A percentile compares a stretch with the other conserved stretches of the same genome.
Evolutionary conservation across 805 yeast species (phyloP).

Genomic region (Zygoascus bituminiphila): DNA sequence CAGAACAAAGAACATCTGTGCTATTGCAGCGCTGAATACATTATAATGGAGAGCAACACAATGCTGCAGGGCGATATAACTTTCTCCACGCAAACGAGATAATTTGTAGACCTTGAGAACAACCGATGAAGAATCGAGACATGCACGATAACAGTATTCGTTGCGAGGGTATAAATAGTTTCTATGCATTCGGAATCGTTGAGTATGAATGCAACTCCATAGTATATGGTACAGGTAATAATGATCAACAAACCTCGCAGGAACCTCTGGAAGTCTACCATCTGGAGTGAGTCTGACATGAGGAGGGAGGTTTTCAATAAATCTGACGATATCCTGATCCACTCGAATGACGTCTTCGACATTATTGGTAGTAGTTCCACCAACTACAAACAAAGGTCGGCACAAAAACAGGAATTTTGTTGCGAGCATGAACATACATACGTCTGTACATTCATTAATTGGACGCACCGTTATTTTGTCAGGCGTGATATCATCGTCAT

Average conservation of each 20-base stretch:
- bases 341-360: conserved; percentile 1
- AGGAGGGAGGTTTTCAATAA: conserved; percentile 4
- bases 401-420: conserved; percentile 5
- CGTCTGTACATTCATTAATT: conserved; percentile 7
- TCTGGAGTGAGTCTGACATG: conserved; percentile 4
- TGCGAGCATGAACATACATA: background rate
- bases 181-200: conserved; percentile 8
- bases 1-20: conserved; percentile 6
- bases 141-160: conserved; percentile 7
- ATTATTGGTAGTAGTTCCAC: background rate
- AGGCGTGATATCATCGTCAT: conserved; percentile 7
- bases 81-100: background rate
- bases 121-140: conserved; percentile 1
- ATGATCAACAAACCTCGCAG: background rate
- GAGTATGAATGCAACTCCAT: conserved; percentile 11
- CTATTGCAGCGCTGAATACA: conserved; percentile 7
- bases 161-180: conserved; percentile 4
- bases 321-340: conserved; percentile 5
- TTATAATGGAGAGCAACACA: conserved; percentile 2
- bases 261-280: conserved; percentile 4
- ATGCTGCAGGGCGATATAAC: background rate
- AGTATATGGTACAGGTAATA: conserved; percentile 4
- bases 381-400: conserved; percentile 2
- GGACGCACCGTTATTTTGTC: conserved; percentile 3
- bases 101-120: conserved; percentile 1